Conservation (phyloP, 2,329 filamentous ascomycete genomes). For the Drechslerella dactyloides region DNA sequence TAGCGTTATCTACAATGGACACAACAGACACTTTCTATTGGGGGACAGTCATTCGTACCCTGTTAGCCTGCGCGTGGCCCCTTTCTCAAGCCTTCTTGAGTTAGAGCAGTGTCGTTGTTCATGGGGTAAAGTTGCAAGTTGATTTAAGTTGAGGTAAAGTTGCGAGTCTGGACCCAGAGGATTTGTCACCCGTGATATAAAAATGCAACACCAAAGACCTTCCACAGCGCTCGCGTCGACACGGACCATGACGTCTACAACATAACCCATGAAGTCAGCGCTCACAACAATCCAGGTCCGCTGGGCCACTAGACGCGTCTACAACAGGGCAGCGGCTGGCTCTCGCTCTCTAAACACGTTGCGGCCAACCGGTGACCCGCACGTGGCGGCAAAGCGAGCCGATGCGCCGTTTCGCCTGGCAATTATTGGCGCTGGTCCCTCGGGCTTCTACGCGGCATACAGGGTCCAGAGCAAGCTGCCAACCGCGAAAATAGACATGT, state of each 20-base stretch:
- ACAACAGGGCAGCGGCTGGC: not conserved
- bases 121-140: too few relatives aligned
- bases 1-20: too few relatives aligned
- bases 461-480: slow-evolving; percentile 78
- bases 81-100: not conserved
- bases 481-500: slow-evolving; percentile 85
- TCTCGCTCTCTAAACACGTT: slow-evolving; percentile 13
- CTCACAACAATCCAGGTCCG: slow-evolving; percentile 5
- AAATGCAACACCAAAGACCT: slow-evolving; percentile 39
- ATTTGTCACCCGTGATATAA: slow-evolving; percentile 45
- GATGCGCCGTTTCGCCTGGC: slow-evolving; percentile 73
- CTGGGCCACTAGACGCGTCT: slow-evolving; percentile 1
- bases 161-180: slow-evolving; percentile 25
- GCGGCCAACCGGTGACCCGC: slow-evolving; percentile 25
- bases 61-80: too few relatives aligned
- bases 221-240: not conserved
- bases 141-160: not conserved
- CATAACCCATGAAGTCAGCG: slow-evolving; percentile 18
- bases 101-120: not conserved
- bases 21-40: too few relatives aligned
- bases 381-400: slow-evolving; percentile 26
- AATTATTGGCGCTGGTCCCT: slow-evolving; percentile 89
- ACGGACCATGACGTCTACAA: not conserved
- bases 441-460: slow-evolving; percentile 93
- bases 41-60: too few relatives aligned